Evolutionary conservation across 306 rosid species (phyloP), one percentile per base, ranked within the genome.

Genomic region (Senna tora): DNA sequence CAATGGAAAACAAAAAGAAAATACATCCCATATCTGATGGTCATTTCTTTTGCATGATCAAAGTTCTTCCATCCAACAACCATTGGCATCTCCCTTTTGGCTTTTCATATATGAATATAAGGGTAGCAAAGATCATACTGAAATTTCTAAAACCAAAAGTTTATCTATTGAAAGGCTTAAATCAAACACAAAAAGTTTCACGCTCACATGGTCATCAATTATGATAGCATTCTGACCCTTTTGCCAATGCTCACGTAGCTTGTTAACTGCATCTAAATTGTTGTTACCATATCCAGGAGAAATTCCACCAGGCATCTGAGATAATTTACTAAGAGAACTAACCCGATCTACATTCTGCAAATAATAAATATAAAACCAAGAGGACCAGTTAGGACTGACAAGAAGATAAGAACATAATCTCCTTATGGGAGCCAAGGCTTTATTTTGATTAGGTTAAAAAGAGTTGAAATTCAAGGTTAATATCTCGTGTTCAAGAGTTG

Each of bases 201-300:
- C 56, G 39, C 83, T 78, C 47, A 87, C 92, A 75, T 85, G 86
- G 66, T 83, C 86, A 78, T 87, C 89, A 53, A 87, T 67, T 41
- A 87, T 79, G 73, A 85, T 77, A 67, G 92, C 89, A 78, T 82
- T 85, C 80, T 47, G 81, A 59, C 79, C 69, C 68, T 61, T 77
- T 43, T 64, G 80, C 90, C 87, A 83, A 68, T 73, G 75, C 53
- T 87, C 75, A 4, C 78, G 76, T 36, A 87, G 79, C 81, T 80
- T 90, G 78, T 78, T 85, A 36, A 87, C 74, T 16, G 79, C 78
- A 56, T 80, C 84, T 64, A 75, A 78, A 80, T 57, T 55, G 71
- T 49, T 65, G 77, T 45, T 66, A 68, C 64, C 71, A 28, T 72
- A 61, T 36, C 68, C 84, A 41, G 80, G 67, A 53, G 75, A 63